Evolutionary conservation across 164 flowering plant species (phyloP), one percentile per base, ranked within the genome.

Genomic region (Chimonanthus praecox): DNA sequence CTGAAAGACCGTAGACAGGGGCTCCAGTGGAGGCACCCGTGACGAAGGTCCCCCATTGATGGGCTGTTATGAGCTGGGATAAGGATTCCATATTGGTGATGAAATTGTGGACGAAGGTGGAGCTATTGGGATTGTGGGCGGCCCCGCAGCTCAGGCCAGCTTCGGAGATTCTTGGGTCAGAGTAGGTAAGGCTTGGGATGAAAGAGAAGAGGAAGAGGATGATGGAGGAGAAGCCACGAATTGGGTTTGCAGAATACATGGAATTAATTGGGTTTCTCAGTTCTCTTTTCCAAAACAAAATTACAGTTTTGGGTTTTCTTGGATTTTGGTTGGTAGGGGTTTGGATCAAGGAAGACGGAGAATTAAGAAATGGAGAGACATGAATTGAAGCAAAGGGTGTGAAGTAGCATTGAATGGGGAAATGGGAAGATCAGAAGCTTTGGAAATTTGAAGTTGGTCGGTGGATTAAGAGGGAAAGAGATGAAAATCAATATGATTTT

Each of bases 41-140:
- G 49, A 6, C 48, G 45, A 49, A 58, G 44, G 75, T 21, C 20
- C 86, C 89, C 79, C 82, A 80, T 13, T 71, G 67, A 7, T 63
- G 67, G 44, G 18, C 47, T 51, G 78, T 72, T 13, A 3, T 43
- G 73, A 16, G 78, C 73, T 2, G 85, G 74, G 60, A 54, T 0
- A 90, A 74, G 5, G 15, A n/a, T 65, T 83, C 89, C 92, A 88
- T 88, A 51, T 75, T 82, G 3, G 82, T 78, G 67, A 85, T 71
- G 70, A 76, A 80, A 58, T 50, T 82, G 54, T 68, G 11, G 60
- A 70, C 18, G 6, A 62, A n/a, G 2, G 74, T 50, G 0, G 71
- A 21, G 33, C 2, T 4, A 33, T 47, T 44, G 46, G 16, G 21
- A 7, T 33, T 6, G 9, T 43, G 77, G 20, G 64, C 3, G 5